Base-by-base conservation (phyloP, 2,329 filamentous ascomycete genomes). In the Scedosporium dehoogii region DNA sequence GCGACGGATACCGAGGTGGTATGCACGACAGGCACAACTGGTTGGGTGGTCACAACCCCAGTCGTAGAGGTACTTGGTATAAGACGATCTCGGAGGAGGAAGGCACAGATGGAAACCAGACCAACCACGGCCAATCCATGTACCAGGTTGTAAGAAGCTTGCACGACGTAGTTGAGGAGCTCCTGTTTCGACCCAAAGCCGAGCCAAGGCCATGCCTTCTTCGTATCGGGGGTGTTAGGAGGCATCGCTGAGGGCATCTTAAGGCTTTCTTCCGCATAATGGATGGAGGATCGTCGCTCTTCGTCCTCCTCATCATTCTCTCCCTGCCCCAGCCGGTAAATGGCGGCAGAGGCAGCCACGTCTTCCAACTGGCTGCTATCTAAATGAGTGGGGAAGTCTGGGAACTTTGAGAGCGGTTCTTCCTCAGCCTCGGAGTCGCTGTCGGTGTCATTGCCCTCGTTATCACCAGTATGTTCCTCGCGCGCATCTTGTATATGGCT, bases 241-340 rank as follows among this genome's bases (percentile, higher is more conserved):
- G 55, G 55, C 21, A 57, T 46, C 2, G 53, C 60, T 27, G 76
- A 78, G 4, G 79, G 79, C 42, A 72, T 78, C 58, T 72, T 72
- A 51, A 82, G 75, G 61, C 74, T 77, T 67, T 81, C 73, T 57
- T 81, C 78, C 23, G 79, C 78, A 65, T 83, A 82, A 61, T 76
- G 73, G 27, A 81, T 75, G 23, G 79, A 81, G 10, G 53, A 51
- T 38, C 25, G 27, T 38, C 60, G 53, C 18, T 38, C 29, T 44
- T 58, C 23, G 2, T 46, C 53, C 1, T 62, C 53, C 3, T 23
- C 27, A 38, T 53, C 53, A 29, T 64, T 33, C 4, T 62, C 53
- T 18, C 12, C 27, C 38, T 53, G 21, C 51, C 63, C 38, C 68
- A 21, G 18, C 29, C 16, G 38, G 38, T 14, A 21, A 1, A 38